Conservation (phyloP, 1,284 basidiomycete genomes). For the Ganoderma lucidum region DNA sequence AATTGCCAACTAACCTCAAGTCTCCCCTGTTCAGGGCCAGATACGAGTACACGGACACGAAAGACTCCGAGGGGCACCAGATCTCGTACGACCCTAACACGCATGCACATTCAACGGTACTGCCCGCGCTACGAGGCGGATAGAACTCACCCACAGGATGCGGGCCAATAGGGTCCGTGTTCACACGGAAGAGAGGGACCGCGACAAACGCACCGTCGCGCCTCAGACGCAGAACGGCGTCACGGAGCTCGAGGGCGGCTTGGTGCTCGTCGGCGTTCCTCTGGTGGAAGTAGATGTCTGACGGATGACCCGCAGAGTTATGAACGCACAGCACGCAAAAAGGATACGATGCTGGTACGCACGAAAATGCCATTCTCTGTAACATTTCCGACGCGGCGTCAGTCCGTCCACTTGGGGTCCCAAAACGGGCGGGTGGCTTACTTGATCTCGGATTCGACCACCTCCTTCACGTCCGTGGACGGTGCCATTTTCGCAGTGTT, state of each 20-base stretch:
- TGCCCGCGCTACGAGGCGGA: not conserved
- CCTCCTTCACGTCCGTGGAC: constrained; percentile 63
- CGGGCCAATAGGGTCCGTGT: constrained; percentile 72
- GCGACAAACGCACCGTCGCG: constrained; percentile 80
- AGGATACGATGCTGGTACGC: constrained; percentile 18
- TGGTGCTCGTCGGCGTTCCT: constrained; percentile 66
- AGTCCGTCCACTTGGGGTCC: not conserved
- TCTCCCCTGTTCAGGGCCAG: constrained; percentile 70
- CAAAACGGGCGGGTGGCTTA: constrained; percentile 41
- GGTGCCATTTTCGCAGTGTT: constrained; percentile 43
- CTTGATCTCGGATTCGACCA: constrained; percentile 73
- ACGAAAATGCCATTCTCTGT: constrained; percentile 85
- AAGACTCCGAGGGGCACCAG: constrained; percentile 78
- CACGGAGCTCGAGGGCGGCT: constrained; percentile 70
- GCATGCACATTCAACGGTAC: not conserved
- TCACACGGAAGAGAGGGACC: constrained; percentile 75
- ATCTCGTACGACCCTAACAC: constrained; percentile 78
- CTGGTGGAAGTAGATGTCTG: constrained; percentile 83
- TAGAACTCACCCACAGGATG: constrained; percentile 72
- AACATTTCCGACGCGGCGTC: not conserved
- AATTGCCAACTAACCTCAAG: constrained; percentile 57
- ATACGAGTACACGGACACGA: constrained; percentile 76
- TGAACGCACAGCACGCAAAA: not conserved
- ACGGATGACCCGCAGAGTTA: constrained; percentile 1
- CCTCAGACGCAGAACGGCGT: constrained; percentile 72